Evolutionary conservation across 2,329 filamentous ascomycete genomes (phyloP).

Genomic region (Diplodia mutila): DNA sequence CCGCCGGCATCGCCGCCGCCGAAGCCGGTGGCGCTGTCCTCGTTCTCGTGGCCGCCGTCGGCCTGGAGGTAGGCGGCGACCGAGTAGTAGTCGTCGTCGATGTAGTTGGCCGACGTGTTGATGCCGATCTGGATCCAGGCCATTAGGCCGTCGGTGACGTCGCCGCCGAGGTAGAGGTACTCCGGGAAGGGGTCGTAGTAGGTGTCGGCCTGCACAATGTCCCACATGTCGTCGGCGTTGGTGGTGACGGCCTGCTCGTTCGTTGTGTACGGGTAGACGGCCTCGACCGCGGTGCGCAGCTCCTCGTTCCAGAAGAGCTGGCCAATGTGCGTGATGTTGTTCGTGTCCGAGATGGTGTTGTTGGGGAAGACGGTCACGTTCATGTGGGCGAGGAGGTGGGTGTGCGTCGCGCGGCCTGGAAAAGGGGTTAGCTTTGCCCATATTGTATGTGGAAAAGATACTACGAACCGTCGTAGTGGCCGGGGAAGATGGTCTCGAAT

Average conservation of each 20-base stretch:
- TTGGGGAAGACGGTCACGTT: conserved; percentile 49
- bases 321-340: conserved; percentile 62
- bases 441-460: neutral
- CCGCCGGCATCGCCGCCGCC: conserved; percentile 1
- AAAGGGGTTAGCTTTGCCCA: neutral
- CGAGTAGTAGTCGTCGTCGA: conserved; percentile 22
- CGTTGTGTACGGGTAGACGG: conserved; percentile 49
- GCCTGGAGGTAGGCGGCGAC: conserved; percentile 22
- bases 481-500: conserved; percentile 55
- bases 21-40: neutral
- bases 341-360: conserved; percentile 56
- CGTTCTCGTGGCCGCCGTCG: conserved; percentile 20
- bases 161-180: conserved; percentile 60
- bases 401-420: conserved; percentile 48
- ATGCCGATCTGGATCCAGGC: conserved; percentile 35
- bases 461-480: conserved; percentile 39
- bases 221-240: conserved; percentile 57
- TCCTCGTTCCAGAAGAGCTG: conserved; percentile 68
- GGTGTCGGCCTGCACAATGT: conserved; percentile 52
- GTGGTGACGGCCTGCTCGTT: conserved; percentile 50
- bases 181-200: conserved; percentile 59
- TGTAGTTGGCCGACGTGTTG: conserved; percentile 25
- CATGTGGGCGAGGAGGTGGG: conserved; percentile 42
- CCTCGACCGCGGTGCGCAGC: conserved; percentile 58
- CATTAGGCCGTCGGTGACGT: conserved; percentile 39